Conservation (phyloP, 139 green algal genomes). For the Chlorella sp. region DNA sequence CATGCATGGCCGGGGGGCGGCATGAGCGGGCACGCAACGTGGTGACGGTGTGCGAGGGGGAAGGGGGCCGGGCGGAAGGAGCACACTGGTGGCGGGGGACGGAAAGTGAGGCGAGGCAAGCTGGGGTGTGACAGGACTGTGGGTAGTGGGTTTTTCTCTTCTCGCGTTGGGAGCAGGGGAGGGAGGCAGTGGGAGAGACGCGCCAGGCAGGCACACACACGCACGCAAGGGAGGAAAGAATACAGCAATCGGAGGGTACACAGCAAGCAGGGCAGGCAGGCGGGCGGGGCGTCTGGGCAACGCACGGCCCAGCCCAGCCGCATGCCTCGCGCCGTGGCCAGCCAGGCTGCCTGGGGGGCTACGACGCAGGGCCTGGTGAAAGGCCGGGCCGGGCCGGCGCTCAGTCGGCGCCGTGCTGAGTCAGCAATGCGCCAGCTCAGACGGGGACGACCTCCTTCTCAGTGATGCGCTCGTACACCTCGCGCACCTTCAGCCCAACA, state of each 20-base stretch:
- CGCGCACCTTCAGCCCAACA: conserved; percentile 95
- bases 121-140: not conserved
- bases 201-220: not conserved
- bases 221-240: conserved; percentile 22
- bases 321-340: no score
- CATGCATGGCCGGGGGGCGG: not conserved
- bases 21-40: not conserved
- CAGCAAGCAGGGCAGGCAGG: not conserved
- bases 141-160: conserved; percentile 9
- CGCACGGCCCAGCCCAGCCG: not conserved
- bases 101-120: not conserved
- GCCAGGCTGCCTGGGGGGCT: no score
- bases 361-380: not conserved
- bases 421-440: not conserved
- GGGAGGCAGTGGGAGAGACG: not conserved
- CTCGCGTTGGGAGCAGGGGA: not conserved
- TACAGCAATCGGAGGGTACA: conserved; percentile 19
- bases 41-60: not conserved
- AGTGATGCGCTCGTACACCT: conserved; percentile 96
- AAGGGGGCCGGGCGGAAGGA: not conserved
- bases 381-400: not conserved
- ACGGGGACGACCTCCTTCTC: conserved; percentile 67
- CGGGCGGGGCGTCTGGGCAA: not conserved
- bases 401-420: not conserved
- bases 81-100: no score